Evolutionary conservation across 352 stramenopile species (phyloP).

Genomic region (Pythium angustatum): DNA sequence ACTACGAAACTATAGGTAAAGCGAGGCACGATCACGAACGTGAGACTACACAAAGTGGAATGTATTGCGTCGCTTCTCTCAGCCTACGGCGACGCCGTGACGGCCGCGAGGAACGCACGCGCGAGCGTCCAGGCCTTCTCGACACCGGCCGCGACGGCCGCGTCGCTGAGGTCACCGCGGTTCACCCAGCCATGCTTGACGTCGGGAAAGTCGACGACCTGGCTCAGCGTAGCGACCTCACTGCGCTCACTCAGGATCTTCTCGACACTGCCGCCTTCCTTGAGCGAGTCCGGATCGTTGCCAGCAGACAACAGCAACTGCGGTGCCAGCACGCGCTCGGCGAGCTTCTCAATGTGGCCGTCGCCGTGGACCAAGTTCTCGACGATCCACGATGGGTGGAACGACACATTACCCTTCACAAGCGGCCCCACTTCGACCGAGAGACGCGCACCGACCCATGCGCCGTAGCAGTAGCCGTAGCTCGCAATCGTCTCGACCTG

Average conservation of each 20-base stretch:
- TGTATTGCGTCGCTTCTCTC: too few species aligned
- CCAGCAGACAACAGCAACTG: conserved; percentile 41
- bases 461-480: conserved; percentile 38
- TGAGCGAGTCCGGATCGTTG: conserved; percentile 48
- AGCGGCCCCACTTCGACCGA: conserved; percentile 22
- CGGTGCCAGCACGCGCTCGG: conserved; percentile 37
- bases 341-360: conserved; percentile 41
- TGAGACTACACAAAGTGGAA: too few species aligned
- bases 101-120: conserved; percentile 46
- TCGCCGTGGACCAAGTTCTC: conserved; percentile 38
- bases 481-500: conserved; percentile 23
- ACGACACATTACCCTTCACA: conserved; percentile 30
- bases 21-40: too few species aligned
- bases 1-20: too few species aligned
- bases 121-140: conserved; percentile 52
- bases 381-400: conserved; percentile 35
- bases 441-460: conserved; percentile 30
- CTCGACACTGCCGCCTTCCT: conserved; percentile 33
- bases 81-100: conserved; percentile 31
- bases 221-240: conserved; percentile 40
- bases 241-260: conserved; percentile 35
- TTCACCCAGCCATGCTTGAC: conserved; percentile 85
- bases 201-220: conserved; percentile 67
- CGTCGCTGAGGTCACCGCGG: conserved; percentile 74
- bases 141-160: conserved; percentile 54